Evolutionary conservation across 805 yeast species (phyloP).

Genomic region (Candida berthetii): DNA sequence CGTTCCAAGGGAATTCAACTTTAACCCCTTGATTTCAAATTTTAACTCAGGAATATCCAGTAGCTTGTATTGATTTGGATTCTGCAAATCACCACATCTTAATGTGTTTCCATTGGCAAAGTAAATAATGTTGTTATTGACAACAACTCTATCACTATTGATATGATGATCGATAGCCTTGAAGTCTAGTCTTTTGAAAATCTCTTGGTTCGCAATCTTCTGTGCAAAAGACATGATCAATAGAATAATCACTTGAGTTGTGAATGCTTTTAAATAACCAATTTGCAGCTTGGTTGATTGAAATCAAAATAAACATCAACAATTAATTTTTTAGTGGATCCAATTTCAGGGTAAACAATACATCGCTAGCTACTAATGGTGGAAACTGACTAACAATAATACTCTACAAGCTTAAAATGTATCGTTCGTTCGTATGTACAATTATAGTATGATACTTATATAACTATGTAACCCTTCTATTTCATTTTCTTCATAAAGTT

Average conservation of each 20-base stretch:
- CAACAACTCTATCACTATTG: slow-evolving; percentile 3
- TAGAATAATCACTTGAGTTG: background rate
- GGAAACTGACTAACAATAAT: no score
- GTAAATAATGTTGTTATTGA: slow-evolving; percentile 13
- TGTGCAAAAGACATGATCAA: background rate
- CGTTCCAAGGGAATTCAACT: slow-evolving; percentile 33
- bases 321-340: no score
- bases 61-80: slow-evolving; percentile 5
- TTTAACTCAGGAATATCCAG: slow-evolving; percentile 12
- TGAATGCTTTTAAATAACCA: no score
- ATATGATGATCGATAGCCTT: background rate
- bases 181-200: background rate
- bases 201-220: background rate
- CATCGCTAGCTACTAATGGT: no score
- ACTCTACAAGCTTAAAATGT: background rate
- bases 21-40: slow-evolving; percentile 26
- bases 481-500: slow-evolving; percentile 60
- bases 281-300: background rate
- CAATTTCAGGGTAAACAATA: background rate
- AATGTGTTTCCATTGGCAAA: slow-evolving; percentile 11
- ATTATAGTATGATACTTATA: slow-evolving; percentile 2
- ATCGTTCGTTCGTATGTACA: background rate
- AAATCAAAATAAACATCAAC: background rate
- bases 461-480: background rate
- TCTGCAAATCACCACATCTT: slow-evolving; percentile 9